Evolutionary conservation across 2,329 filamentous ascomycete genomes (phyloP), one percentile per base, ranked within the genome.

Genomic region (Sarocladiaceae sp.): DNA sequence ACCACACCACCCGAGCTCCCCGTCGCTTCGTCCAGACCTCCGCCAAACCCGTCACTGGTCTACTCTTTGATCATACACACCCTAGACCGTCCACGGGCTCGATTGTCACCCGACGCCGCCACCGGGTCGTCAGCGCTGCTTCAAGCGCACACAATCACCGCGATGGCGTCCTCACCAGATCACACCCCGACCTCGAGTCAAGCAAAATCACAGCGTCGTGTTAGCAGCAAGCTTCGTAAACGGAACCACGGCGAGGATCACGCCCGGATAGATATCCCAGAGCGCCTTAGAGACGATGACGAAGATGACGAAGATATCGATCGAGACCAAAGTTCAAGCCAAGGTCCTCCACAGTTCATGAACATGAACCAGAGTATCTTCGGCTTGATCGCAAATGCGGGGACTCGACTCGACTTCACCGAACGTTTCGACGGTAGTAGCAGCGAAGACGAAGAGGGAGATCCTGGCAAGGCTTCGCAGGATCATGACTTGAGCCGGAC

Each of bases 301-400:
- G 67, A 75, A 47, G 66, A 66, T n/a, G 64, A 60, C 24, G 72
- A 75, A 35, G 70, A 77, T 52, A 70, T 74, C 29, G 64, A 72
- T 33, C 52, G 68, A 35, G 44, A 51, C 18, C 27, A 20, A 33
- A 63, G 64, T 4, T 63, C 69, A 2, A 60, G 55, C 7, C 67
- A 70, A 46, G 66, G 65, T 29, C 64, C 68, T 12, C 67, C 72
- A 50, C 69, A 76, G 60, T 73, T 76, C 47, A 70, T 79, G 65
- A 88, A 89, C 57, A 88, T 95, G 82, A 93, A 95, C 63, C 90
- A 95, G 70, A 94, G 88, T 51, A 83, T 97, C 45, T 95, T 96
- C 62, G 89, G 88, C 44, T 79, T 97, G 66, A 90, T 97, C 53
- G 87, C 90, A 6, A 88, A 88, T 13, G 88, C 88, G 29, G 88